phyloP scores from a whole-genome alignment of 2,329 filamentous ascomycete genomes.

The Helotiales sp. region DNA sequence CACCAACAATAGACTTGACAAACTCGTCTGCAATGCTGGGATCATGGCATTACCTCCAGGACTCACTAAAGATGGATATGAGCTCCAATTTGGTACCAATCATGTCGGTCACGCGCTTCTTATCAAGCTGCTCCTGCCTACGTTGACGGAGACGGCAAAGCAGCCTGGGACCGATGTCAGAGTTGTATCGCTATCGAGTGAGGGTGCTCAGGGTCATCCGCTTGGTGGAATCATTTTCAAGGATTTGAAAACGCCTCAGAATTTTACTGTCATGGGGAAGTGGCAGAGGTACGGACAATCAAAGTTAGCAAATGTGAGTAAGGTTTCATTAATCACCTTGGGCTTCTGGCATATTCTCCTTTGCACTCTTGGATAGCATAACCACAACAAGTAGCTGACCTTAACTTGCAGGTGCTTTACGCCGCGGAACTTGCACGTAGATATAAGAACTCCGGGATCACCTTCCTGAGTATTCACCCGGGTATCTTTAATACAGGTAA shows the following conservation, averaged over 20 bases:
- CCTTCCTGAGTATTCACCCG: constrained; percentile 41
- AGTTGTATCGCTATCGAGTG: constrained; percentile 16
- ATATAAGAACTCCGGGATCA: constrained; percentile 37
- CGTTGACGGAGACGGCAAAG: constrained; percentile 30
- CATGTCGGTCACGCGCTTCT: constrained; percentile 50
- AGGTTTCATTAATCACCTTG: too few species aligned
- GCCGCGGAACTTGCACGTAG: constrained; percentile 40
- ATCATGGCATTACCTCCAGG: constrained; percentile 41
- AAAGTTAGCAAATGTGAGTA: constrained; percentile 50
- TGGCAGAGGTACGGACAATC: constrained; percentile 44
- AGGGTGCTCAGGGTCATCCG: constrained; percentile 6
- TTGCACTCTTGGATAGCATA: too few species aligned
- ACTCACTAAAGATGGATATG: constrained; percentile 47
- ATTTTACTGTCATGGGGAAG: constrained; percentile 26
- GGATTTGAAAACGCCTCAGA: constrained; percentile 20
- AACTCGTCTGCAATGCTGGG: constrained; percentile 48
- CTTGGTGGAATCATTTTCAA: constrained; percentile 33
- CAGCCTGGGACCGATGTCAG: constrained; percentile 19
- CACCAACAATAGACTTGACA: constrained; percentile 41
- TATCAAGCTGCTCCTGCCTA: constrained; percentile 39
- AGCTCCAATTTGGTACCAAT: constrained; percentile 50
- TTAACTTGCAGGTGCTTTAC: too few species aligned
- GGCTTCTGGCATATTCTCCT: too few species aligned
- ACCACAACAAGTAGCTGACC: too few species aligned
- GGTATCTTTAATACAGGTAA: constrained; percentile 38